Evolutionary conservation across 2,329 filamentous ascomycete genomes (phyloP).

Genomic region (Cladophialophora carrionii): DNA sequence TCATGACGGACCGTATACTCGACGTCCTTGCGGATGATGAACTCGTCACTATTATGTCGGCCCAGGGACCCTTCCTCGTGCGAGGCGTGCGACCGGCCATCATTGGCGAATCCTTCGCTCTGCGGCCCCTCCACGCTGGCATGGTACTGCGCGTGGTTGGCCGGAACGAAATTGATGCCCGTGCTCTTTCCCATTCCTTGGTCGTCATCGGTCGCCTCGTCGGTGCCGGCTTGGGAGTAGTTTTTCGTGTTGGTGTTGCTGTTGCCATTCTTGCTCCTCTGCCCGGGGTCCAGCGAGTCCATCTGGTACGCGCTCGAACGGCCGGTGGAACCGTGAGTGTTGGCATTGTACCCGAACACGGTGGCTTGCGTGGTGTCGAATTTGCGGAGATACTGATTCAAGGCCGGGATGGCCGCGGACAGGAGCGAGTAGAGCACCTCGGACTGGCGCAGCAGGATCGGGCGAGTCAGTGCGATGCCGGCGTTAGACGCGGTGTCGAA

Average conservation of each 20-base stretch:
- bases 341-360: constrained; percentile 22
- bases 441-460: constrained; percentile 26
- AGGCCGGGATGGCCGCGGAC: constrained; percentile 27
- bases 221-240: constrained; percentile 2
- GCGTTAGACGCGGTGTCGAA: constrained; percentile 20
- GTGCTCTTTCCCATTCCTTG: constrained; percentile 16
- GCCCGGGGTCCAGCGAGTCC: constrained; percentile 5
- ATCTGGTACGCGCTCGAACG: constrained; percentile 14
- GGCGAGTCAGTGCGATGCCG: constrained; percentile 26
- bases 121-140: constrained; percentile 18
- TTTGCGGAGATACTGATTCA: constrained; percentile 33
- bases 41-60: constrained; percentile 28
- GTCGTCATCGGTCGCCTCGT: constrained; percentile 1
- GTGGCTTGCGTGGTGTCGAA: constrained; percentile 27
- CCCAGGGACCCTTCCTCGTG: constrained; percentile 27
- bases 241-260: background rate
- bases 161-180: background rate
- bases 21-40: constrained; percentile 33
- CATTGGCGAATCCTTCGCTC: constrained; percentile 10
- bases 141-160: constrained; percentile 10
- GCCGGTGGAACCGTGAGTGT: constrained; percentile 14
- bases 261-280: constrained; percentile 12
- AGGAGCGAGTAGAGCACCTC: constrained; percentile 30
- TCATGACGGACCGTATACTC: constrained; percentile 28
- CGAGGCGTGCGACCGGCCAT: constrained; percentile 22